phyloP scores from a whole-genome alignment of 1,139 yeast species.

The Sugiyamaella pinicola region DNA sequence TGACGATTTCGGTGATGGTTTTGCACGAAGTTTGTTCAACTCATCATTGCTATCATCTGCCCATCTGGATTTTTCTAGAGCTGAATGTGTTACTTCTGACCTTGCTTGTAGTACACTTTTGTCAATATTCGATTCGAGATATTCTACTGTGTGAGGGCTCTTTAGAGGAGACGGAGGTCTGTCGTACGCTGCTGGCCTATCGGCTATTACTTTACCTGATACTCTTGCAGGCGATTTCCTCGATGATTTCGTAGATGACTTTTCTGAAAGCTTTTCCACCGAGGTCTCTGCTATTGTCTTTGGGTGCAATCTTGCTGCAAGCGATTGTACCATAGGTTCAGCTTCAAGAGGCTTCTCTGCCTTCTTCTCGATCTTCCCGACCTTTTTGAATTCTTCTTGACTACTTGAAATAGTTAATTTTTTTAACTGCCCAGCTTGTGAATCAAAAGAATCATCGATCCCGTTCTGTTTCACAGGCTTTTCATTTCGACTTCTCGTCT shows the following conservation, averaged over 20 bases:
- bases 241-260: too few species aligned
- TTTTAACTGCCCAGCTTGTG: too few species aligned
- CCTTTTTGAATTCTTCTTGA: neutral
- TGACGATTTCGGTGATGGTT: neutral
- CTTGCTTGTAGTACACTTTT: neutral
- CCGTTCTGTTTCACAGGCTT: neutral
- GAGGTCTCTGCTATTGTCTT: neutral
- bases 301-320: neutral
- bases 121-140: slow-evolving; percentile 2
- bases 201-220: too few species aligned
- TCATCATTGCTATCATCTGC: neutral
- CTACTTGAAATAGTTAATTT: too few species aligned
- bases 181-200: too few species aligned
- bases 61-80: slow-evolving; percentile 9
- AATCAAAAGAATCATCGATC: too few species aligned
- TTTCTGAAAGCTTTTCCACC: neutral
- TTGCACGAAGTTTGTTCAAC: neutral
- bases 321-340: neutral
- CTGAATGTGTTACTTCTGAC: neutral
- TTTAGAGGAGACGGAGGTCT: too few species aligned
- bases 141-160: neutral
- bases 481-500: neutral
- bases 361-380: neutral
- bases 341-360: neutral
- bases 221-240: too few species aligned